These are phyloP conservation scores for Serendipita indica DNA, from an alignment of 768 basidiomycete genomes.

Conservation along the genomic window DNA sequence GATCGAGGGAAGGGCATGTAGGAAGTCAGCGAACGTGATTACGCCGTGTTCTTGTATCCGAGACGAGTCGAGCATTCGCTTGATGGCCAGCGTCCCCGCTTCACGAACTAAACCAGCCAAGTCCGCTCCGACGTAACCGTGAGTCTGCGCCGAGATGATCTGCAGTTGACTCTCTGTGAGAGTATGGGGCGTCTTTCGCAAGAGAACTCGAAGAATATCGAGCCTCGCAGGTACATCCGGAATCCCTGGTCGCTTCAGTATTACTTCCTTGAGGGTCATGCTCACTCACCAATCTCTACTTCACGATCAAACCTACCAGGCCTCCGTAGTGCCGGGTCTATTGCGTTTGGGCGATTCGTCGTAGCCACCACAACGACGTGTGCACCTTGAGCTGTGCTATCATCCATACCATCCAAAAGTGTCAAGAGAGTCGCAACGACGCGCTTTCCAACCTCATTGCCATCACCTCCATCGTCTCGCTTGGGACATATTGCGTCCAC, in stretches of 20 bases:
- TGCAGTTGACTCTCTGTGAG: conserved; percentile 47
- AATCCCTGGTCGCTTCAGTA: conserved; percentile 39
- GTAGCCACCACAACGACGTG: conserved; percentile 92
- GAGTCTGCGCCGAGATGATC: conserved; percentile 58
- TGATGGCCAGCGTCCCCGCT: conserved; percentile 84
- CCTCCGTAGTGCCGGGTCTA: conserved; percentile 79
- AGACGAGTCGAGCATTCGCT: conserved; percentile 47
- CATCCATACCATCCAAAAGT: conserved; percentile 67
- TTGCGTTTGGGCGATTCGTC: conserved; percentile 88
- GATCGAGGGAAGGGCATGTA: conserved; percentile 55
- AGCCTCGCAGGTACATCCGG: conserved; percentile 76
- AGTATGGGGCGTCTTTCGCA: conserved; percentile 64
- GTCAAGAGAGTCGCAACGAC: conserved; percentile 93
- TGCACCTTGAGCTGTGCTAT: conserved; percentile 22
- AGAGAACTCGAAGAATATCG: conserved; percentile 74
- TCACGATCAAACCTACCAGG: conserved; percentile 91
- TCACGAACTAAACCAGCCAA: conserved; percentile 83
- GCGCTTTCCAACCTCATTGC: conserved; percentile 89
- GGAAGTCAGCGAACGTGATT: conserved; percentile 48
- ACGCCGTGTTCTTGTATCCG: conserved; percentile 17
- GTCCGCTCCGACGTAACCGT: conserved; percentile 97
- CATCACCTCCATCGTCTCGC: conserved; percentile 65
- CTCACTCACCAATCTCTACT: conserved; percentile 70
- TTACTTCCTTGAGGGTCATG: not conserved
- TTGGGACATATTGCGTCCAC: conserved; percentile 88